Evolutionary conservation across 192 early-diverging fungal genomes (phyloP), one percentile per base, ranked within the genome.

Genomic region (Coemansia reversa): DNA sequence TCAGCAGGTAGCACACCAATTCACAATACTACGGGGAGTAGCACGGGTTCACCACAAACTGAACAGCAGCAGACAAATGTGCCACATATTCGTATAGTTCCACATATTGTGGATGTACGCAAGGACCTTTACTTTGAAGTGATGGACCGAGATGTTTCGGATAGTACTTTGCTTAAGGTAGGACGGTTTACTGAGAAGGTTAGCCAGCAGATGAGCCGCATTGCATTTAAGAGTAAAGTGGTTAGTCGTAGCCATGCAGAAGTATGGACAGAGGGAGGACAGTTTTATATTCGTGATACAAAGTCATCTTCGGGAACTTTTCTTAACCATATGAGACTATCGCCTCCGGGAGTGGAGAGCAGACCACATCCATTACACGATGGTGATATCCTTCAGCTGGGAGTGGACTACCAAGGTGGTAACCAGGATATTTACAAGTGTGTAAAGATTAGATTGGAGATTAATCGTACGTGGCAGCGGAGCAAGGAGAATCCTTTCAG

Each of bases 261-360:
- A 72, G 88, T 98, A 54, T 97, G 93, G 89, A 84, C 86, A 8
- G 90, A 93, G 58, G 83, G 84, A 66, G 88, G 87, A 3, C 86
- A 96, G 92, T 86, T 99, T 53, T 98, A 81, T 68, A 90, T 98
- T 64, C 88, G 89, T 66, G 97, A 99, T 77, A 94, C 92, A 48
- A 95, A 93, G 62, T 94, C 92, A 23, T 99, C 96, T 3, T 97
- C 96, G 27, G 97, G 97, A 9, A 99, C 97, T 14, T 99, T 98
- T 66, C 81, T 99, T 30, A 99, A 99, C 82, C 90, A 95, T 76
- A 87, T 91, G 76, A 81, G 97, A n/a, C 79, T 99, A 18, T 90
- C 89, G 50, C 89, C 95, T 16, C 91, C 94, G 20, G 88, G 88
- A 4, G 86, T 91, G 52, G 94, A 94, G 75, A 93, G 91, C 49